Base-by-base conservation (phyloP, 2,329 filamentous ascomycete genomes). In the Ramularia endophylla region DNA sequence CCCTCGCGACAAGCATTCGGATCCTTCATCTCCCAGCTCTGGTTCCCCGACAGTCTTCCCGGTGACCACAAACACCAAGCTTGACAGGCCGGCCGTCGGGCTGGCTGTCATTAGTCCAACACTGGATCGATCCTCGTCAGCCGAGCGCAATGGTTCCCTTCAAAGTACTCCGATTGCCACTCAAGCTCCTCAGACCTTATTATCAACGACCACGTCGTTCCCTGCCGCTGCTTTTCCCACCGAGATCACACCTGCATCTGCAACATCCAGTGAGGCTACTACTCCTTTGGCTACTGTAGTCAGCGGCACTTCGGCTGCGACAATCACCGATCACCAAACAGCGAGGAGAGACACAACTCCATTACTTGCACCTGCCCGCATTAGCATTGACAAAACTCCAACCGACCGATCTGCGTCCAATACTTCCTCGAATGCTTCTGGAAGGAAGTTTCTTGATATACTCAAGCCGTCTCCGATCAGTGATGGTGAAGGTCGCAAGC, bases 401-500 rank as follows among this genome's bases (percentile, higher is more conserved):
- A 41, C 45, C 9, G 59, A 64, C 15, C 48, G 58, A 8, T 51
- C 58, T 3, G 38, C 47, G 9, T 58, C 54, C 17, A 51, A 51
- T 27, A 57, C 57, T 8, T 44, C 49, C 8, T 41, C 55, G 8
- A 18, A 16, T 39, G 32, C 40, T 11, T 53, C 58, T 11, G 45
- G 56, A 16, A 55, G 59, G 9, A 55, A 48, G 50, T 60, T 94
- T 41, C 73, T 83, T 38, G 78, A 70, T 55, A 68, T 94, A 27
- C 84, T 94, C 57, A 76, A 84, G 55, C 76, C 82, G 50, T 82
- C 84, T 2, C 79, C 83, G 1, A 73, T 74, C 11, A 72, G 68
- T 18, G 64, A 69, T n/a, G 59, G 58, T 7, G 63, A 69, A 9
- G 59, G 58, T 5, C 78, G 85, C 33, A 83, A 83, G 59, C 87